A percentile compares a stretch with the other conserved stretches of the same genome.
phyloP scores from a whole-genome alignment of 345 rosid genomes.

The Moricandia moricandioides region DNA sequence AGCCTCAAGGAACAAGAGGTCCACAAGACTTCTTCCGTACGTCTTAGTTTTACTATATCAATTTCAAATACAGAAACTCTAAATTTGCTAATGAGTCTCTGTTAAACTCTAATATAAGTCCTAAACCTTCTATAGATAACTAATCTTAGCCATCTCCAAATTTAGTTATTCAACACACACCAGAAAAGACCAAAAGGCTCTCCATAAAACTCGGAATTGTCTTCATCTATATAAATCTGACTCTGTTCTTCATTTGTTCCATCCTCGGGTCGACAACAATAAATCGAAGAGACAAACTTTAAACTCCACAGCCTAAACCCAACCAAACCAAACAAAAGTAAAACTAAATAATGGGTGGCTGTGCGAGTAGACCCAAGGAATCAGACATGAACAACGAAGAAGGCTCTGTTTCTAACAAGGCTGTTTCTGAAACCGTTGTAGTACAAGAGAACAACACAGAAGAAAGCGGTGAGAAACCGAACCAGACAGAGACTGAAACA shows the following conservation, averaged over 20 bases:
- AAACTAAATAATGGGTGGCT: constrained; percentile 49
- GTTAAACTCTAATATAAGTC: constrained; percentile 14
- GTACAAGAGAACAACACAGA: constrained; percentile 35
- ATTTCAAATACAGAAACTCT: not conserved
- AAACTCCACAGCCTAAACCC: constrained; percentile 38
- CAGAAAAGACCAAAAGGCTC: constrained; percentile 3
- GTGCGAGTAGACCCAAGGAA: constrained; percentile 55
- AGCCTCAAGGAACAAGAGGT: constrained; percentile 3
- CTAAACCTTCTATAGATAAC: constrained; percentile 10
- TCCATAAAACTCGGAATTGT: constrained; percentile 11
- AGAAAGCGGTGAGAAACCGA: constrained; percentile 32
- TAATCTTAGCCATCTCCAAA: constrained; percentile 19
- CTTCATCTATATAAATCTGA: constrained; percentile 14
- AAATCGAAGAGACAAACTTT: constrained; percentile 9
- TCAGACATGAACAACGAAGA: constrained; percentile 34
- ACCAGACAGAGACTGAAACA: constrained; percentile 28
- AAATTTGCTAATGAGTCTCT: no score
- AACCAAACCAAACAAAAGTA: constrained; percentile 1
- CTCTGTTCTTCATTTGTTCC: constrained; percentile 20
- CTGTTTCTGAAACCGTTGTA: constrained; percentile 24
- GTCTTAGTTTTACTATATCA: not conserved
- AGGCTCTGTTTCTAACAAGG: constrained; percentile 29
- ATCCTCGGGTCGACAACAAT: constrained; percentile 26
- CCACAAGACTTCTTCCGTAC: constrained; percentile 14
- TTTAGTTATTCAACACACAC: not conserved